Evolutionary conservation across 116 monocot species (phyloP), one percentile per base, ranked within the genome.

Genomic region (Phalaenopsis hybrid): DNA sequence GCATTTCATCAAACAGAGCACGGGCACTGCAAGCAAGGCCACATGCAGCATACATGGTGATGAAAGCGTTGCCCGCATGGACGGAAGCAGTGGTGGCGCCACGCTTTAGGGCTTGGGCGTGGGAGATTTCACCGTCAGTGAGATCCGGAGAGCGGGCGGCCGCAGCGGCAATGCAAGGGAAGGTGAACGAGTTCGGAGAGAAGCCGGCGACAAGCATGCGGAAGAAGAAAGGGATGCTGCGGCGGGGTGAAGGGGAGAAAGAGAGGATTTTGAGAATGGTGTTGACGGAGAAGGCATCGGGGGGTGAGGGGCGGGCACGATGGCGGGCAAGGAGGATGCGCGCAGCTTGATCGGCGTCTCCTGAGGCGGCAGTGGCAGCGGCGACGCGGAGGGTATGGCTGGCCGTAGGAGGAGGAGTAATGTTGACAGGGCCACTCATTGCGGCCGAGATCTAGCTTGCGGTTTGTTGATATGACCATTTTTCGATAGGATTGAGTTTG

Each of bases 1-100:
- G 37, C 86, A 89, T 85, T 70, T 82, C 89, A 33, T 89, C 89
- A 34, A 93, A 93, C 85, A 93, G 49, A 31, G 21, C 11, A 4
- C 85, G 84, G 17, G 89, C 87, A 57, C 11, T 21, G 5, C n/a
- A 17, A 46, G 84, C 72, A 11, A 58, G 57, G 75, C 89, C 83
- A 61, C 81, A 88, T 44, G 75, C 46, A 0, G 86, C 79, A 70
- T 91, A 93, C 83, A 89, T 80, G 52, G 85, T 81, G 57, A 91
- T 57, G 63, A 91, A 63, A 55, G 91, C 74, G 63, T 89, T 93
- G 20, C 68, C 20, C 8, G 86, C 86, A 20, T 86, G 79, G 33
- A 77, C 63, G 44, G 72, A 74, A 50, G 69, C 20, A 28, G 61
- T 77, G 55, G 80, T 63, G 25, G 85, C 86, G 21, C 91, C 88